Conservation (phyloP, 257 asterid species). For the Rhazya stricta region DNA sequence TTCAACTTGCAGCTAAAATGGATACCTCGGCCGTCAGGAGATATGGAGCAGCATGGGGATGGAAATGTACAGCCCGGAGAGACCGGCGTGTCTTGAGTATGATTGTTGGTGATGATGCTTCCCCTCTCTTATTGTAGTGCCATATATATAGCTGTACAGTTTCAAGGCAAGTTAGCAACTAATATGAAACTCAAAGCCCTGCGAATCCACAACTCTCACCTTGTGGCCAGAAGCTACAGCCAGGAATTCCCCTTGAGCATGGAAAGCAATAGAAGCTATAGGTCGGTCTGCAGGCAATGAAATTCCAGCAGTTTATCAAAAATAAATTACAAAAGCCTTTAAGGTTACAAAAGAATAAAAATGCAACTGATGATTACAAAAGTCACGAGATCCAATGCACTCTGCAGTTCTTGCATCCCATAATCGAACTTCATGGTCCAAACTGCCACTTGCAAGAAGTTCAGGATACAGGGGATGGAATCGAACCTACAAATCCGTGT, state of each 20-base stretch:
- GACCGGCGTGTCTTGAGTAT: constrained; percentile 92
- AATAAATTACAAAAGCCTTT: constrained; percentile 1
- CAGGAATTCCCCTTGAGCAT: constrained; percentile 87
- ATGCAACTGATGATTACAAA: constrained; percentile 51
- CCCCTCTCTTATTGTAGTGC: constrained; percentile 83
- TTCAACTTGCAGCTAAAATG: constrained; percentile 22
- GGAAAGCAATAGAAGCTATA: constrained; percentile 96
- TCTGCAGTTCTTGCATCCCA: constrained; percentile 90
- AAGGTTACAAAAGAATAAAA: constrained; percentile 8
- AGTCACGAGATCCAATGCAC: constrained; percentile 89
- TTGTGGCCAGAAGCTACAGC: constrained; percentile 99
- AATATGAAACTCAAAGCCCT: constrained; percentile 17
- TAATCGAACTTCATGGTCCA: constrained; percentile 93
- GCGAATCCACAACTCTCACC: constrained; percentile 45
- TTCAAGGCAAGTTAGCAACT: constrained; percentile 27
- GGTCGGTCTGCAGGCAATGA: constrained; percentile 69
- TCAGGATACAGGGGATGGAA: constrained; percentile 87
- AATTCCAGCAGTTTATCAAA: constrained; percentile 15
- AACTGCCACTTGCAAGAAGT: constrained; percentile 93
- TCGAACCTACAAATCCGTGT: constrained; percentile 65
- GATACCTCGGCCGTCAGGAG: constrained; percentile 97
- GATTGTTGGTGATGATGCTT: constrained; percentile 73
- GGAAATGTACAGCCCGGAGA: constrained; percentile 97
- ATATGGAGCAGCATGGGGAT: constrained; percentile 91
- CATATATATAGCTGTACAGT: constrained; percentile 76